Base-by-base conservation (phyloP, 2,329 filamentous ascomycete genomes). In the Hyphodiscus sp. region DNA sequence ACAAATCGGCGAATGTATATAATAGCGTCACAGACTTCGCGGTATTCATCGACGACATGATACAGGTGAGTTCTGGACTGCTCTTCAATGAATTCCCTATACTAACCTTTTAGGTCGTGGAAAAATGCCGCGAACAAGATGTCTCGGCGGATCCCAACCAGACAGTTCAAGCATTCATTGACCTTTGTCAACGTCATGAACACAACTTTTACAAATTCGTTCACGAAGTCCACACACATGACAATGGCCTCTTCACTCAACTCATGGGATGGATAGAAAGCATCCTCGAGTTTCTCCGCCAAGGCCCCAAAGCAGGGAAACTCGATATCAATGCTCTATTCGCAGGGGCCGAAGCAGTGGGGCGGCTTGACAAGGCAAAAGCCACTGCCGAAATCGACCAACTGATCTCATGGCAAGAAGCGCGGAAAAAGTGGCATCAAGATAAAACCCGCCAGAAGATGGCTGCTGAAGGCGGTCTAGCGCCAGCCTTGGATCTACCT, bases 171-270 rank as follows among this genome's bases (percentile, higher is more conserved):
- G 87, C 91, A 16, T 99, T 99, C 67, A 99, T 99, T 66, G 94
- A 99, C 67, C 80, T 99, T 20, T 99, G 94, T 70, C 87, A 89
- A 61, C 83, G 94, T 44, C 94, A 99, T 69, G 90, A 99, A 71
- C 84, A 95, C 68, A 95, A 95, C 72, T 92, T 99, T 68, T 99
- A 97, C 79, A 97, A 96, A 70, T 99, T 99, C 69, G 87, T 99
- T 2, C 94, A 99, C 69, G 94, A 99, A 72, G 92, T 99, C 0
- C 94, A 99, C 67, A 85, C 89, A 7, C 92, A 99, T 65, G 94
- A 99, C 69, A 95, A 99, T 59, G 94, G 94, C 0, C 81, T 99
- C 1, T 99, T 99, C 64, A 91, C 91, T 38, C 89, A 95, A 64
- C 80, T 99, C 49, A 99, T 99, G 94, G 85, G 85, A 23, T 97